Evolutionary conservation across 768 basidiomycete genomes (phyloP).

Genomic region (Pisolithus microcarpus): DNA sequence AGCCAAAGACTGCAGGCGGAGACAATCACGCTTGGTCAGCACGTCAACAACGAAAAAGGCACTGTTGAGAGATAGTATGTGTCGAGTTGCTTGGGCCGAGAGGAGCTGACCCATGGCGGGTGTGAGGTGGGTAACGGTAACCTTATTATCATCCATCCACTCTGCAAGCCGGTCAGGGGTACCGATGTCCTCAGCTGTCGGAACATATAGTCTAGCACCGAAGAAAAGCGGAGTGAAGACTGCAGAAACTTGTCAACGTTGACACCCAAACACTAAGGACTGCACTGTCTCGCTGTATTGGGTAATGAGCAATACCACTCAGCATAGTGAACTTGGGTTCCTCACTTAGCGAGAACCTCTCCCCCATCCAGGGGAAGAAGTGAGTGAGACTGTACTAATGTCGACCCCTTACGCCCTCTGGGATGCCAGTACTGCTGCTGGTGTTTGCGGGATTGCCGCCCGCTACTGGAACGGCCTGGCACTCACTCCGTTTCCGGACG

Average conservation of each 20-base stretch:
- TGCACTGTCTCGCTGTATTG: conserved; percentile 94
- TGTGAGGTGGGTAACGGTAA: conserved; percentile 96
- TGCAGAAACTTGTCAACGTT: conserved; percentile 25
- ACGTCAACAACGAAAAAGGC: conserved; percentile 99
- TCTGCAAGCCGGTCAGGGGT: too few species aligned
- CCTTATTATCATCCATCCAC: conserved; percentile 91
- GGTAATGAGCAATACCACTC: conserved; percentile 97
- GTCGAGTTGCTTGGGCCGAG: conserved; percentile 74
- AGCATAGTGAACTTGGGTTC: conserved; percentile 94
- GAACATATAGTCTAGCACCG: too few species aligned
- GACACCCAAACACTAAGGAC: background rate
- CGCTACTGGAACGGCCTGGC: too few species aligned
- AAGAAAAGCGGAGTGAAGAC: too few species aligned
- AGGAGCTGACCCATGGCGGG: conserved; percentile 99
- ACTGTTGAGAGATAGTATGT: conserved; percentile 79
- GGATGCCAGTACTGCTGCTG: conserved; percentile 94
- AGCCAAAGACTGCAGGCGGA: conserved; percentile 87
- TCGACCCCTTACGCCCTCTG: conserved; percentile 91
- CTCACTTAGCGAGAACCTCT: too few species aligned
- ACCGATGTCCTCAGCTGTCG: too few species aligned
- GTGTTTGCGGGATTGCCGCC: too few species aligned
- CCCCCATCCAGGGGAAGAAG: too few species aligned
- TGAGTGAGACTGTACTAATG: too few species aligned
- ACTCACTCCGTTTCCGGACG: too few species aligned
- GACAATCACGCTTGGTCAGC: conserved; percentile 95